Percentiles rank a stretch among this genome's conserved stretches.
Conservation (phyloP, 192 early-diverging fungal genomes). For the Kappamyces sp. region DNA sequence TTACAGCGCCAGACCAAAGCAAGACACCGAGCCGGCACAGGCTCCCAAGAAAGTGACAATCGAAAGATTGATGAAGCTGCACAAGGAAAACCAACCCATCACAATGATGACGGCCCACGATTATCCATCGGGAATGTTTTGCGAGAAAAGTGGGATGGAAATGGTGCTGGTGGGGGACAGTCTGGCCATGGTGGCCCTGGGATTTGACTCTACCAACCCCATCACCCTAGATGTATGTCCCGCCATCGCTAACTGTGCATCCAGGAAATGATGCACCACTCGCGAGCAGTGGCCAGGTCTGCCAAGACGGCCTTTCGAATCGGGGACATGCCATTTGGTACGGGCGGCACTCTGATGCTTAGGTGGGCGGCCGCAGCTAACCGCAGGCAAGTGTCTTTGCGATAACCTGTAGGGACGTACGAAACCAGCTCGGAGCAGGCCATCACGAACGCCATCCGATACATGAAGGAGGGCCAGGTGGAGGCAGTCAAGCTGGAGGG, state of each 20-base stretch:
- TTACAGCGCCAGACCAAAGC: not conserved
- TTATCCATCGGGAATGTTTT: conserved; percentile 82
- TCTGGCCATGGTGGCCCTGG: conserved; percentile 94
- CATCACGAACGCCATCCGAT: conserved; percentile 69
- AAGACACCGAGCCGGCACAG: not conserved
- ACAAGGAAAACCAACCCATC: conserved; percentile 69
- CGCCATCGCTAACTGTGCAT: not conserved
- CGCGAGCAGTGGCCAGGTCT: conserved; percentile 79
- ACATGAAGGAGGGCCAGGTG: conserved; percentile 82
- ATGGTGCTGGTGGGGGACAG: conserved; percentile 91
- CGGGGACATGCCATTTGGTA: conserved; percentile 80
- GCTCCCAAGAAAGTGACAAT: conserved; percentile 77
- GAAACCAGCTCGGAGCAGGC: conserved; percentile 70
- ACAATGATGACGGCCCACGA: conserved; percentile 95
- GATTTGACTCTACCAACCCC: conserved; percentile 75
- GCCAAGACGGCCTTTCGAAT: conserved; percentile 71
- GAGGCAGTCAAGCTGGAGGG: conserved; percentile 98
- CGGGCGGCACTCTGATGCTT: too few species aligned
- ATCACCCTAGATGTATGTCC: conserved; percentile 76
- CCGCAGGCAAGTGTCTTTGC: too few species aligned
- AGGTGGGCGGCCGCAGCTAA: too few species aligned
- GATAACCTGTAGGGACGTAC: conserved; percentile 63
- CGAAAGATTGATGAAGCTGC: conserved; percentile 67
- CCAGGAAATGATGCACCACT: conserved; percentile 95
- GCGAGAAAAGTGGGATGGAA: conserved; percentile 80